These are phyloP conservation scores for Eutrema yunnanense DNA, from an alignment of 345 rosid species.

Conservation along the genomic window DNA sequence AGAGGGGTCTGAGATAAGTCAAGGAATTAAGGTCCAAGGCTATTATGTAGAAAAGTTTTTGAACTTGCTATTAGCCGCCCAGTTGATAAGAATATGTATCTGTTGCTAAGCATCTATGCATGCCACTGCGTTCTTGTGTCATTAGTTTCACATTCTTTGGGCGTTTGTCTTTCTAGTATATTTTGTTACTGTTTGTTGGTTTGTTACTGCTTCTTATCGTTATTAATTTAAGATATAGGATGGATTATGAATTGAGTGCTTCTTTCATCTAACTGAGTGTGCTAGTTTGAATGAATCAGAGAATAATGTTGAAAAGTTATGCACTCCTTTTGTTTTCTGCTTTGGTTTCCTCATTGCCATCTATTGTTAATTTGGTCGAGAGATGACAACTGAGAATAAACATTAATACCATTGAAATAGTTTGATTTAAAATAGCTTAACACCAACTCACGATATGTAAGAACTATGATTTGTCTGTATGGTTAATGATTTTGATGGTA, in stretches of 20 bases:
- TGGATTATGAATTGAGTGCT: neutral
- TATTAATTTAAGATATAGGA: neutral
- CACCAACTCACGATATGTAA: neutral
- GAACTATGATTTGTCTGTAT: neutral
- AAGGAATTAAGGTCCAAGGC: neutral
- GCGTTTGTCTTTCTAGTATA: neutral
- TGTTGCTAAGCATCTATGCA: neutral
- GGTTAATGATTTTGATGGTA: neutral
- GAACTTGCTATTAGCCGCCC: neutral
- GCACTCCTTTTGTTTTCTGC: neutral
- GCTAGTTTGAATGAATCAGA: neutral
- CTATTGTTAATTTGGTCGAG: neutral
- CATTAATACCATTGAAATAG: neutral
- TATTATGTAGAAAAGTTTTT: neutral
- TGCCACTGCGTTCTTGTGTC: neutral
- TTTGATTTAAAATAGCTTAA: neutral
- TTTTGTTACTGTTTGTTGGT: neutral
- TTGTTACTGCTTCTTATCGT: neutral
- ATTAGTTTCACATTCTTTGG: too few relatives aligned
- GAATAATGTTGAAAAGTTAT: neutral
- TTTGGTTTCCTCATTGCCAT: neutral
- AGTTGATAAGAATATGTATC: neutral
- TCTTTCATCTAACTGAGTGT: neutral
- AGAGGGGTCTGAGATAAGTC: neutral
- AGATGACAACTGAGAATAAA: neutral